Evolutionary conservation across 441 rosid species (phyloP).

Genomic region (Cnidoscolus chayamansa): DNA sequence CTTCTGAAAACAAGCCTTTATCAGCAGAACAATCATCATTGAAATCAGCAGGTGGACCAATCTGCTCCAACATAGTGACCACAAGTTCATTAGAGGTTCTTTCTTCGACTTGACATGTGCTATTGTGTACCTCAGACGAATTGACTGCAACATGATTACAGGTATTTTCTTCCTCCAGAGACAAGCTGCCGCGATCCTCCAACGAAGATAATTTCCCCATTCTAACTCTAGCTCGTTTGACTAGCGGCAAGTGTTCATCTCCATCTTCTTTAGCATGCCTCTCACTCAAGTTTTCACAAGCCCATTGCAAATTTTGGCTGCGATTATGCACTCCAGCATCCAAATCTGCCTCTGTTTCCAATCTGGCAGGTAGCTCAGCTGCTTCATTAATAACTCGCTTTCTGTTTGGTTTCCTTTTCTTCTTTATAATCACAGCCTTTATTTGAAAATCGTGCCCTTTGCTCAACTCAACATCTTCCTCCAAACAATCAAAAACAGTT

Average conservation of each 20-base stretch:
- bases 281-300: constrained; percentile 37
- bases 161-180: constrained; percentile 44
- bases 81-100: constrained; percentile 35
- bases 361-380: constrained; percentile 38
- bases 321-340: constrained; percentile 28
- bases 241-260: constrained; percentile 90
- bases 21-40: constrained; percentile 31
- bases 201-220: constrained; percentile 60
- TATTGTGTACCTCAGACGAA: constrained; percentile 28
- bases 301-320: constrained; percentile 39
- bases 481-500: constrained; percentile 42
- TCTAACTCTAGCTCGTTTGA: constrained; percentile 95
- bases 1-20: constrained; percentile 25
- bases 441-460: constrained; percentile 75
- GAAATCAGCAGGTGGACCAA: constrained; percentile 35
- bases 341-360: constrained; percentile 36
- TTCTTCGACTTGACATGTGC: constrained; percentile 45
- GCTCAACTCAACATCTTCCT: constrained; percentile 53
- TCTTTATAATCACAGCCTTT: constrained; percentile 57
- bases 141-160: constrained; percentile 32
- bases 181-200: constrained; percentile 32
- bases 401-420: constrained; percentile 74
- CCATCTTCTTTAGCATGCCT: constrained; percentile 63
- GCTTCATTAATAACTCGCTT: constrained; percentile 50
- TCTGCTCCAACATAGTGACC: constrained; percentile 31